Evolutionary conservation across 495 filamentous ascomycete species (phyloP), one percentile per base, ranked within the genome.

Genomic region (Penicillium coprophilum): DNA sequence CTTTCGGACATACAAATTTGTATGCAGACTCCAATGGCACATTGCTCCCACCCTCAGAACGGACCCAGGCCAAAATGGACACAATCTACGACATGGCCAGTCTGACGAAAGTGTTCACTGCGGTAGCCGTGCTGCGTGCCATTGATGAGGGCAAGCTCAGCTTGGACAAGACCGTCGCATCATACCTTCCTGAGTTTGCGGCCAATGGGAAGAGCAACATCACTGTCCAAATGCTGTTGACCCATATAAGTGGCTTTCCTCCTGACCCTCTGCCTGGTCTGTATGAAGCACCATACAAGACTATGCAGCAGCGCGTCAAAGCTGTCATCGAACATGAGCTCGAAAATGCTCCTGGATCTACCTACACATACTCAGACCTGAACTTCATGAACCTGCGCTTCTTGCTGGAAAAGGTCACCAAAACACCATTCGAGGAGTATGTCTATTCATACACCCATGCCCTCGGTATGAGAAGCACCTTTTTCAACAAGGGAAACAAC

Each of bases 31-130:
- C 65, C 46, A 60, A 64, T 43, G 66, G 66, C 21, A 67, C 64
- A 15, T 50, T 64, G 27, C 56, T 69, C 12, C 58, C 64, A 13
- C n/a, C 17, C 17, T 9, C 53, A 20, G 56, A 62, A 23, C 48
- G 51, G 51, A 55, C 56, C 32, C 46, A 63, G 8, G 31, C 64
- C 27, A 53, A 46, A 15, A 56, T 67, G 27, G 58, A 69, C 34
- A 69, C 66, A 1, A 64, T 69, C 6, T 67, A 67, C 45, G 64
- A 69, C 34, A 64, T 69, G 61, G 66, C 66, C 24, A 69, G 66
- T 46, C 57, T 69, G 9, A 69, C 66, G 2, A 68, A 66, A 38
- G 32, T 69, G 4, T 65, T 67, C 43, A 67, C 64, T 9, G 60
- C 64, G 0, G 54, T 65, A 9, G 61, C 64, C 15, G 56, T 52